Evolutionary conservation across 345 rosid genomes (phyloP).

Genomic region (Bruguiera sexangula): DNA sequence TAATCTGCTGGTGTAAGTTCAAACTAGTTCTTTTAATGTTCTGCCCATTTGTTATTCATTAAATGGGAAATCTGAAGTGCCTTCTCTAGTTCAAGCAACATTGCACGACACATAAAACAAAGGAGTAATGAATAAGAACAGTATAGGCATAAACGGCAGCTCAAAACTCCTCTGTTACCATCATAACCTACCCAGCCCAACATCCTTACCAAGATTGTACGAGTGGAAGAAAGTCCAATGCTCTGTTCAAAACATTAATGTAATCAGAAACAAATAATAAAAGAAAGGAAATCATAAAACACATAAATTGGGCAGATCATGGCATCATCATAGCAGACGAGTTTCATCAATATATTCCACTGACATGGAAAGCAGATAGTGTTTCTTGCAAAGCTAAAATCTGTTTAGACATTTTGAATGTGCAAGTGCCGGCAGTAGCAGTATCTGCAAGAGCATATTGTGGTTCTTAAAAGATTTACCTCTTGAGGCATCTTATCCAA

Average conservation of each 20-base stretch:
- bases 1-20: conserved; percentile 66
- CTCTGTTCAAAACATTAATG: background rate
- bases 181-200: background rate
- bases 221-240: background rate
- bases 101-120: background rate
- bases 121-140: background rate
- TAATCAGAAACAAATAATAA: background rate
- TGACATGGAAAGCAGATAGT: conserved; percentile 33
- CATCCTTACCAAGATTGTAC: background rate
- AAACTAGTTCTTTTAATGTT: conserved; percentile 3
- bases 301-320: conserved; percentile 53
- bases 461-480: conserved; percentile 33
- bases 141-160: background rate
- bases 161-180: background rate
- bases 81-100: background rate
- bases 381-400: conserved; percentile 4
- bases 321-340: conserved; percentile 83
- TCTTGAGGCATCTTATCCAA: conserved; percentile 92
- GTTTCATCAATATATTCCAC: conserved; percentile 94
- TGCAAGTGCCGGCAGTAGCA: background rate
- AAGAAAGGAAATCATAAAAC: background rate
- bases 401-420: background rate
- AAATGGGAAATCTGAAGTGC: background rate
- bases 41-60: background rate
- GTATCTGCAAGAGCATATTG: background rate